Base-by-base conservation (phyloP, 1,284 basidiomycete genomes). In the Mycena sp. region DNA sequence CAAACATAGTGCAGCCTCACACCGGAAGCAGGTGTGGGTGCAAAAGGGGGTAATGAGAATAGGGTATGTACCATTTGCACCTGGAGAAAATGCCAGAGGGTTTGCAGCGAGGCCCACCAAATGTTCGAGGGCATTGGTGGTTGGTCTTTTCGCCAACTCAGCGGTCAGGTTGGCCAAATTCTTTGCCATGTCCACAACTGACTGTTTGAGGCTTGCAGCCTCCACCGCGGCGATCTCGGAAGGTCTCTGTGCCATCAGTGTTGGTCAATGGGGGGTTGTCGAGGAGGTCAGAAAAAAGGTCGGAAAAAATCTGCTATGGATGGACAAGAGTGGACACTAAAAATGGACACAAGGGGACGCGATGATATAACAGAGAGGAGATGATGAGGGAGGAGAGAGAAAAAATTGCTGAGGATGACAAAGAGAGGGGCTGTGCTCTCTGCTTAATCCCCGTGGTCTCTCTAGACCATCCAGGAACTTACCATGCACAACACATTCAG, bases 381-480 rank as follows among this genome's bases (percentile, higher is more conserved):
- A 45, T n/a, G 48, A 58, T 16, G 57, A 35, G 16, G 30, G 49
- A 5, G 23, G 19, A 14, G 19, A 28, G 30, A 44, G 43, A 50
- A 58, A 58, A n/a, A 7, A 1, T 19, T 50, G 32, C 7, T n/a
- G 56, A 50, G 28, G 48, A 32, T 51, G 48, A 44, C 40, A 10
- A 44, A 58, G 48, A n/a, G 37, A 12, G 38, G 14, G 57, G 55
- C 35, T 3, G 55, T 57, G 55, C 57, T 58, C 57, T 44, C 40
- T 58, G 57, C 45, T 30, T 46, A 58, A 58, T 58, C 56, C 56
- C 46, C 46, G 17, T 46, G 48, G 56, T 58, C 56, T 58, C 17
- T 40, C 29, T 35, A 58, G 56, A 58, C 48, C 49, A 51, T 58
- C 57, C 45, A 44, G 64, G n/a, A n/a, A n/a, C n/a, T n/a, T n/a